A percentile compares a stretch with the other conserved stretches of the same genome.
phyloP scores from a whole-genome alignment of 2,329 filamentous ascomycete species.

The Ascochyta clinopodiicola region DNA sequence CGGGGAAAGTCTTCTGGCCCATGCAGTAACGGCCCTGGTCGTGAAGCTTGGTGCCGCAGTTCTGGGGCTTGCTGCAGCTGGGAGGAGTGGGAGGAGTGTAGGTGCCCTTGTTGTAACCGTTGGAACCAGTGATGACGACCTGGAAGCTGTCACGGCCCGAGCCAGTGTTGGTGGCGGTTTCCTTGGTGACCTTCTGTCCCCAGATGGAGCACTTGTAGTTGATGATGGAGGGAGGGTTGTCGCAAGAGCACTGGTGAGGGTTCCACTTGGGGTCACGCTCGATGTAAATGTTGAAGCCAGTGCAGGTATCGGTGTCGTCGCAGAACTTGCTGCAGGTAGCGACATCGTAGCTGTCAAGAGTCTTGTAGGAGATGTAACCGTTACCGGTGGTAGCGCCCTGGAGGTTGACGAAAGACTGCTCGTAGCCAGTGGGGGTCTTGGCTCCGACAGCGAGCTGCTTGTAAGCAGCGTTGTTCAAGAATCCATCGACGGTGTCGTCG shows the following conservation, averaged over 20 bases:
- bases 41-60: constrained; percentile 30
- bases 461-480: constrained; percentile 33
- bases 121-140: constrained; percentile 41
- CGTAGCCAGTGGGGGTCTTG: constrained; percentile 27
- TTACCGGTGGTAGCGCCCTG: constrained; percentile 25
- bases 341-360: constrained; percentile 31
- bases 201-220: constrained; percentile 37
- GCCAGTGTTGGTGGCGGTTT: constrained; percentile 30
- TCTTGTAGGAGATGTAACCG: constrained; percentile 33
- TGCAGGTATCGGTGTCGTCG: constrained; percentile 26
- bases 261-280: constrained; percentile 36
- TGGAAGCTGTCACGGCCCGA: constrained; percentile 31
- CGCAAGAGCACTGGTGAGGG: constrained; percentile 33
- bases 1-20: constrained; percentile 35
- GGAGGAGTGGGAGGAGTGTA: constrained; percentile 29
- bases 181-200: constrained; percentile 29
- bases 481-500: constrained; percentile 33
- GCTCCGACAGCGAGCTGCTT: constrained; percentile 31
- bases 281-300: constrained; percentile 37
- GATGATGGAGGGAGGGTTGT: constrained; percentile 23
- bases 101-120: constrained; percentile 40
- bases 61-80: constrained; percentile 30
- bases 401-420: constrained; percentile 27
- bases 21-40: constrained; percentile 35
- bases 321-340: constrained; percentile 27